Conservation (phyloP, 768 basidiomycete species). For the Russula sp. region DNA sequence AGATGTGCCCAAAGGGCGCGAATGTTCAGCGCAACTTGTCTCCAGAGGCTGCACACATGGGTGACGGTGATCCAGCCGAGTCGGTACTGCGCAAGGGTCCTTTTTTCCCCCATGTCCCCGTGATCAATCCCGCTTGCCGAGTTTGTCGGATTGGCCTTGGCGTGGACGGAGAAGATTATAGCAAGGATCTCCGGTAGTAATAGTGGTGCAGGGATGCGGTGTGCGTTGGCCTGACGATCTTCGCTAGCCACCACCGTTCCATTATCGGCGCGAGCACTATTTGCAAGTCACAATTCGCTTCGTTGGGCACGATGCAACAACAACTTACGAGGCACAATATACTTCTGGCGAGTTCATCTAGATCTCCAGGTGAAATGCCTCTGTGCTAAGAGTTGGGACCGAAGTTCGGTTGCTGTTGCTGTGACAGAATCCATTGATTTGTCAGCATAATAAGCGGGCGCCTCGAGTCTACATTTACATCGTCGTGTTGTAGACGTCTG, state of each 20-base stretch:
- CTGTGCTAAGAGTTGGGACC: background rate
- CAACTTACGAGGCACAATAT: background rate
- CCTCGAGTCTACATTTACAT: no score
- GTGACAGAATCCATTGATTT: no score
- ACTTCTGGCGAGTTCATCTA: background rate
- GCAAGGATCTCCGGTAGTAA: constrained; percentile 13
- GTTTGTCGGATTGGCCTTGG: background rate
- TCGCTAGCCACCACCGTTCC: background rate
- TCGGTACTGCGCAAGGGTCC: background rate
- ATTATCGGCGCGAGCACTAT: background rate
- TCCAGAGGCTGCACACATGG: constrained; percentile 16
- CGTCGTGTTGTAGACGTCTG: no score
- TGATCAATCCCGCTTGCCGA: background rate
- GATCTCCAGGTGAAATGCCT: background rate
- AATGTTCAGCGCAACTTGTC: constrained; percentile 8
- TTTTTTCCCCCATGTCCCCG: background rate
- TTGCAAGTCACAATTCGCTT: background rate
- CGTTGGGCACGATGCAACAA: no score
- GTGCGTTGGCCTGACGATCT: background rate
- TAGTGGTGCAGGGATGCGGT: background rate
- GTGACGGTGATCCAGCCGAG: constrained; percentile 15
- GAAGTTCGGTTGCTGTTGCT: background rate
- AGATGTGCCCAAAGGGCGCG: constrained; percentile 7
- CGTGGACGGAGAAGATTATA: constrained; percentile 6
- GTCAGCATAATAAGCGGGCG: no score